These are phyloP conservation scores for Mycena kentingensis DNA, from an alignment of 768 basidiomycete species.

Conservation along the genomic window DNA sequence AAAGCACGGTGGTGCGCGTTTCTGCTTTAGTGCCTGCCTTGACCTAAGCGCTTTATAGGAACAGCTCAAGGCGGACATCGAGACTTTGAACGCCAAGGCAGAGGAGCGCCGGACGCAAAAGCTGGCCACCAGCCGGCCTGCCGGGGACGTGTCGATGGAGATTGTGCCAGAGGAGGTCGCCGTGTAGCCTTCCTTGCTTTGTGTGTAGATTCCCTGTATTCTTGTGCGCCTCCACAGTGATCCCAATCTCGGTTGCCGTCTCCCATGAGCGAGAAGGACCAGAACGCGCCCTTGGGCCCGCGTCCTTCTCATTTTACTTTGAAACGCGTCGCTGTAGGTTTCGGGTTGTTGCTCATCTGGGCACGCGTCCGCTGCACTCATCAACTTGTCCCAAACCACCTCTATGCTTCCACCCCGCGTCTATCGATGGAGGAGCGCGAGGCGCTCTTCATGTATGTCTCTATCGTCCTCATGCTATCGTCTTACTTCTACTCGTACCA, in stretches of 20 bases:
- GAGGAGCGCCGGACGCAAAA: conserved; percentile 15
- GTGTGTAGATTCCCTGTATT: too few species aligned
- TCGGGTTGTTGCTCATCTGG: too few species aligned
- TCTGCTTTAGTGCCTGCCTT: neutral
- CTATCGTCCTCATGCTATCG: neutral
- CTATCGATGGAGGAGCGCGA: conserved; percentile 27
- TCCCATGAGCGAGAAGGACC: too few species aligned
- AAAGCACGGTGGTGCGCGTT: conserved; percentile 53
- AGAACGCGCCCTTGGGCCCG: too few species aligned
- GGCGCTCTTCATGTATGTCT: conserved; percentile 28
- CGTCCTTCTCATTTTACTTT: too few species aligned
- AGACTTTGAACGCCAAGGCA: conserved; percentile 43
- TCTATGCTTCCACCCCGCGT: too few species aligned
- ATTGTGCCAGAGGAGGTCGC: neutral
- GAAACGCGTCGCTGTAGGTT: too few species aligned
- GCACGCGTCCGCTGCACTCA: too few species aligned
- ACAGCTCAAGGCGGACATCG: conserved; percentile 61
- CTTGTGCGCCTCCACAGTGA: too few species aligned
- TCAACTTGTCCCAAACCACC: too few species aligned
- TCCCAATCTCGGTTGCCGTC: too few species aligned
- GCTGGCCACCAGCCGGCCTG: conserved; percentile 6
- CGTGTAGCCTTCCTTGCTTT: too few species aligned
- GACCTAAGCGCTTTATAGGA: conserved; percentile 37
- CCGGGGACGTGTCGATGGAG: conserved; percentile 9
- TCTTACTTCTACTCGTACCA: conserved; percentile 25